phyloP scores from a whole-genome alignment of 768 basidiomycete species.

The Agrocybe praecox region DNA sequence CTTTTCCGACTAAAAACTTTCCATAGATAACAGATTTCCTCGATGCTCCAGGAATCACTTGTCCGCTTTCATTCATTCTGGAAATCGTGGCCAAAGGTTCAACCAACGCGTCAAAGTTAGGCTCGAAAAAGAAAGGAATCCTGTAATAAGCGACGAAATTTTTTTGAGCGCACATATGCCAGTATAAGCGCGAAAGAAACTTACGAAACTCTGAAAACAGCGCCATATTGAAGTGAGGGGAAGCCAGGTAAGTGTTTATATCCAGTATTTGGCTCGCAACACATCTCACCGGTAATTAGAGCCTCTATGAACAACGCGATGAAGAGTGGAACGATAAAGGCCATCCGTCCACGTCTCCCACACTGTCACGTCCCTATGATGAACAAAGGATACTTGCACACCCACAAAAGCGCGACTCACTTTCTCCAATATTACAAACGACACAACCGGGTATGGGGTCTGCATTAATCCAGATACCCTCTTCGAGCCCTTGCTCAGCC shows the following conservation, averaged over 20 bases:
- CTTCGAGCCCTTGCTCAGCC: constrained; percentile 53
- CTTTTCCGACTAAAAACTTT: constrained; percentile 74
- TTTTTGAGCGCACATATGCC: too few relatives aligned
- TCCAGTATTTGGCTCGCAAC: not conserved
- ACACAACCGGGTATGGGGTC: constrained; percentile 83
- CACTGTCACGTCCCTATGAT: constrained; percentile 46
- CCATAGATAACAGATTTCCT: constrained; percentile 68
- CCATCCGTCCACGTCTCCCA: constrained; percentile 94
- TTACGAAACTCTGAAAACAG: constrained; percentile 65
- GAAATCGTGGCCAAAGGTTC: constrained; percentile 64
- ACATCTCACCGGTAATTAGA: constrained; percentile 62
- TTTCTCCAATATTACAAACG: constrained; percentile 93
- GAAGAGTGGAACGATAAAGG: constrained; percentile 83
- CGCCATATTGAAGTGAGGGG: not conserved
- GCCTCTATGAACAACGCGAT: constrained; percentile 80
- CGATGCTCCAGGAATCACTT: constrained; percentile 11
- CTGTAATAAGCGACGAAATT: constrained; percentile 44
- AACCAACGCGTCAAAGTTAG: constrained; percentile 76
- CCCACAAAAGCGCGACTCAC: constrained; percentile 41
- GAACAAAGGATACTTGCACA: not conserved
- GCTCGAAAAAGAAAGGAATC: constrained; percentile 94
- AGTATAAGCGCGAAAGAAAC: constrained; percentile 25
- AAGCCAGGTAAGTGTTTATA: not conserved
- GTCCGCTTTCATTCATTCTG: constrained; percentile 34
- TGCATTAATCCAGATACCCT: constrained; percentile 80